Conservation (phyloP, 1,284 basidiomycete species). For the Singerocomus inundabilis region DNA sequence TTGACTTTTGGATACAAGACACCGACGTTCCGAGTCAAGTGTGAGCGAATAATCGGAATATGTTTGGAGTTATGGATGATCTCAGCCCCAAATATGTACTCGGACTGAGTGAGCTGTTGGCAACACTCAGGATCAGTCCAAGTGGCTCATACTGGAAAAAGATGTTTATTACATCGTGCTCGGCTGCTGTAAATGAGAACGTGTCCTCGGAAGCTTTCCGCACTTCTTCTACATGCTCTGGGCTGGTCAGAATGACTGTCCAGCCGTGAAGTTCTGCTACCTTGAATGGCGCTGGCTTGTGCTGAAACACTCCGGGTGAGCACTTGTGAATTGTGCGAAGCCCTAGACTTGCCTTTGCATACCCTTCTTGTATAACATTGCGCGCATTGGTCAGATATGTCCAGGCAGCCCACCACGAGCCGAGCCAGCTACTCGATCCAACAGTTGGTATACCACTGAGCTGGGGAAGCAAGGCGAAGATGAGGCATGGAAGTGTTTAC, state of each 20-base stretch:
- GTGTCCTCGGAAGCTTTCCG: no score
- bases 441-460: slow-evolving; percentile 18
- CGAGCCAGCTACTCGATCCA: slow-evolving; percentile 15
- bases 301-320: no score
- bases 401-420: slow-evolving; percentile 19
- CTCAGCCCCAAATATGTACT: no score
- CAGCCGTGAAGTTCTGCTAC: slow-evolving; percentile 39
- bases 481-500: neutral
- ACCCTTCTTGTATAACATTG: slow-evolving; percentile 20
- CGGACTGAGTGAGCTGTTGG: slow-evolving; percentile 17
- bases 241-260: slow-evolving; percentile 41
- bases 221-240: slow-evolving; percentile 8
- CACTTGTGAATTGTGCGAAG: no score
- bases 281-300: slow-evolving; percentile 39
- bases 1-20: no score
- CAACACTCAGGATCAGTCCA: no score
- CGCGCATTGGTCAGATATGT: slow-evolving; percentile 7
- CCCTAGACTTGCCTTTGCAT: slow-evolving; percentile 19
- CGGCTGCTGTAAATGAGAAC: slow-evolving; percentile 23
- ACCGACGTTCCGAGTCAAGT: no score
- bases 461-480: slow-evolving; percentile 2
- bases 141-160: neutral
- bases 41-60: no score
- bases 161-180: slow-evolving; percentile 31
- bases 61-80: no score